phyloP scores from a whole-genome alignment of 331 rosid species.

The Acacia concinna region DNA sequence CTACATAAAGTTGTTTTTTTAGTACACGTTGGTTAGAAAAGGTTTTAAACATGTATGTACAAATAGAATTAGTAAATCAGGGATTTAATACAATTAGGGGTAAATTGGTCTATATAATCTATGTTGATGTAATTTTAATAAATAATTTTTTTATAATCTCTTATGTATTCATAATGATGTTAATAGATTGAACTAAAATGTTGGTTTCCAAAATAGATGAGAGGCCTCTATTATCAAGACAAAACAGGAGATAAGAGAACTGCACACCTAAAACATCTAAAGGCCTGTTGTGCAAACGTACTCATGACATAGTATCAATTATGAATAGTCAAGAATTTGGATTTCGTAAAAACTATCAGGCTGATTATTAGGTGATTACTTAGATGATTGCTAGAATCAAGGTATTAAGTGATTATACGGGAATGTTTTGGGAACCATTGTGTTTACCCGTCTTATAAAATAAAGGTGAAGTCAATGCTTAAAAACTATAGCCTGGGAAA shows the following conservation, averaged over 20 bases:
- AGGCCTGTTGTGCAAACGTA: not conserved
- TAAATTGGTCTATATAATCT: not conserved
- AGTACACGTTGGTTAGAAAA: not conserved
- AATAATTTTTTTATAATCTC: not conserved
- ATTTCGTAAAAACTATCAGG: not conserved
- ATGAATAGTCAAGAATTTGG: not conserved
- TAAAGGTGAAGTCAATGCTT: not conserved
- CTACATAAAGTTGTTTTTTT: not conserved
- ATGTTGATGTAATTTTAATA: not conserved
- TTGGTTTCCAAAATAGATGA: not conserved
- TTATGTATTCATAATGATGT: not conserved
- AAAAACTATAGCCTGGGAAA: not conserved
- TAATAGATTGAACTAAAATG: not conserved
- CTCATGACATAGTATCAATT: not conserved
- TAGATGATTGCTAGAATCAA: not conserved
- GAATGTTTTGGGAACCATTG: not conserved
- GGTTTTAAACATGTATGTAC: not conserved
- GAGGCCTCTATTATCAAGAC: not conserved
- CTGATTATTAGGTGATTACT: not conserved
- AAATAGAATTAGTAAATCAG: not conserved
- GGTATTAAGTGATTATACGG: not conserved
- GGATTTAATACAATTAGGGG: not conserved
- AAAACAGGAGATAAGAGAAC: not conserved
- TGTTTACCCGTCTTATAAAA: not conserved
- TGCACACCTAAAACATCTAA: not conserved